Percentiles rank a stretch among this genome's conserved stretches.
phyloP scores from a whole-genome alignment of 1,284 basidiomycete genomes.

The Naganishia sp. region DNA sequence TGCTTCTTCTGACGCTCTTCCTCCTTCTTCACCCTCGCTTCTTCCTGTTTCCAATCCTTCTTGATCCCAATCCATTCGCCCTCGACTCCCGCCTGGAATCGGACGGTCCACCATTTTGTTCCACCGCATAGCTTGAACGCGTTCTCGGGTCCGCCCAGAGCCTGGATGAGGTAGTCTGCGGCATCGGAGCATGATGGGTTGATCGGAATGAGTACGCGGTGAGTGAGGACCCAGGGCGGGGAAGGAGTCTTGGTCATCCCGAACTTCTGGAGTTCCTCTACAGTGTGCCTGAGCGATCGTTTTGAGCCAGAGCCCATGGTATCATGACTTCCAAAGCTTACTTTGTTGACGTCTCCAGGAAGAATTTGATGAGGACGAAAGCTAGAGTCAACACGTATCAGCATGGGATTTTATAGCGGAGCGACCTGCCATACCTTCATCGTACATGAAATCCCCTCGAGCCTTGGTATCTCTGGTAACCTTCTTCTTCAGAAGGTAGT shows the following conservation, averaged over 20 bases:
- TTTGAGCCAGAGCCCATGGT: not conserved
- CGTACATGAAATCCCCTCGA: slow-evolving; percentile 76
- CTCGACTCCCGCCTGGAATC: slow-evolving; percentile 73
- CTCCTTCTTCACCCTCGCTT: slow-evolving; percentile 36
- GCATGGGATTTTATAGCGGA: slow-evolving; percentile 10
- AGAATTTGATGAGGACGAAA: slow-evolving; percentile 75
- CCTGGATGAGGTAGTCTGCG: slow-evolving; percentile 72
- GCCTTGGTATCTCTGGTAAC: slow-evolving; percentile 57
- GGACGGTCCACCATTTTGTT: slow-evolving; percentile 94
- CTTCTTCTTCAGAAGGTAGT: slow-evolving; percentile 68
- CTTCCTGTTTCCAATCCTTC: slow-evolving; percentile 55
- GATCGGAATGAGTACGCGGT: slow-evolving; percentile 67
- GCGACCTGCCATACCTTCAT: slow-evolving; percentile 58
- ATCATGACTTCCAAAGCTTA: slow-evolving; percentile 34
- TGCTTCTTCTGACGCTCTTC: slow-evolving; percentile 19
- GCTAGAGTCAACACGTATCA: slow-evolving; percentile 49
- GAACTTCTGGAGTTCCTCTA: slow-evolving; percentile 82
- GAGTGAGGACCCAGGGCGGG: slow-evolving; percentile 82
- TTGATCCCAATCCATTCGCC: slow-evolving; percentile 83
- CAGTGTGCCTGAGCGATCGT: slow-evolving; percentile 61
- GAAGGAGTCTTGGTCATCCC: slow-evolving; percentile 81
- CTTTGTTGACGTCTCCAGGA: slow-evolving; percentile 62
- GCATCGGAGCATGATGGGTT: slow-evolving; percentile 69
- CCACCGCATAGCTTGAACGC: slow-evolving; percentile 79
- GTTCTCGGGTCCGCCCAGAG: slow-evolving; percentile 77